Evolutionary conservation across 371 early-diverging fungal species (phyloP).

Genomic region (Mucor velutinosus): DNA sequence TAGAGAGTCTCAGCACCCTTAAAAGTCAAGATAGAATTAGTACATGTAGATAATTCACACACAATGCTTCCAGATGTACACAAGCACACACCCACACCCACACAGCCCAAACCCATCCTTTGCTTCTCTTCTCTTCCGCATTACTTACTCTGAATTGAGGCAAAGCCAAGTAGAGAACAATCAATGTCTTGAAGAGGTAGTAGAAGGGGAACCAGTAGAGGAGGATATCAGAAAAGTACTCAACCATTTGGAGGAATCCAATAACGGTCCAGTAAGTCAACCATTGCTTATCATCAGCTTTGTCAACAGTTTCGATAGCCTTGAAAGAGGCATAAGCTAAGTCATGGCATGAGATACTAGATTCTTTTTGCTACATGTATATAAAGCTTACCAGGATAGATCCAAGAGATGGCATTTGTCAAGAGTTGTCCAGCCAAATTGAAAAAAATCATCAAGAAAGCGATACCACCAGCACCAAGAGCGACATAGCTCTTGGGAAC

Average conservation of each 20-base stretch:
- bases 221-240: constrained; percentile 85
- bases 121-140: not conserved
- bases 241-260: constrained; percentile 79
- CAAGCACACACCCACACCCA: not conserved
- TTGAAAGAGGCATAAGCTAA: constrained; percentile 89
- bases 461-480: constrained; percentile 59
- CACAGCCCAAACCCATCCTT: not conserved
- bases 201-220: constrained; percentile 94
- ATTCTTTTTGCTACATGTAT: not conserved
- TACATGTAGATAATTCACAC: not conserved
- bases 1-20: constrained; percentile 52
- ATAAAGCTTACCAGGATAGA: constrained; percentile 71
- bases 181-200: constrained; percentile 86
- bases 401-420: constrained; percentile 84
- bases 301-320: constrained; percentile 82
- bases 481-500: constrained; percentile 86
- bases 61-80: not conserved
- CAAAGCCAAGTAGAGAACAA: constrained; percentile 82
- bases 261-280: constrained; percentile 85
- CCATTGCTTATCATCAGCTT: constrained; percentile 91
- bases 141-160: constrained; percentile 77
- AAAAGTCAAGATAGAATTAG: not conserved
- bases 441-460: constrained; percentile 80
- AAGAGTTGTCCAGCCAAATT: constrained; percentile 82
- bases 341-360: not conserved